Evolutionary conservation across 768 basidiomycete species (phyloP).

Genomic region (Boletus subparvulus): DNA sequence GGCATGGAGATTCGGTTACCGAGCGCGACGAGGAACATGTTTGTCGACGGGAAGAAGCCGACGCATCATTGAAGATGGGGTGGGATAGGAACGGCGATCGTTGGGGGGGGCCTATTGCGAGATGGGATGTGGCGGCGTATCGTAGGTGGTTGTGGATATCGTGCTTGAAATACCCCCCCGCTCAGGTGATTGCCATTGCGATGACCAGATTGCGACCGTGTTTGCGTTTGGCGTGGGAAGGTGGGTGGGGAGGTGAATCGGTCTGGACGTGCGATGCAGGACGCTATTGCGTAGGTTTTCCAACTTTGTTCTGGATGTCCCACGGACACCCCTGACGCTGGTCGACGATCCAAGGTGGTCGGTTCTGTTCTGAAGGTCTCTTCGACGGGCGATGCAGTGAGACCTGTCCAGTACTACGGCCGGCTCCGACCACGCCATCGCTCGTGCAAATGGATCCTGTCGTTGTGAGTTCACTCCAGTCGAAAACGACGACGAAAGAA

Average conservation of each 20-base stretch:
- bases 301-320: too few species aligned
- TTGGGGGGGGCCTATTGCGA: background rate
- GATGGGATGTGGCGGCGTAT: background rate
- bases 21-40: conserved; percentile 94
- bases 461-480: too few species aligned
- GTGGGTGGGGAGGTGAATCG: background rate
- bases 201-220: background rate
- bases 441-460: too few species aligned
- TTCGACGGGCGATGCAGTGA: too few species aligned
- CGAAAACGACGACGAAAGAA: too few species aligned
- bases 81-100: background rate
- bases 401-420: too few species aligned
- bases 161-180: conserved; percentile 15
- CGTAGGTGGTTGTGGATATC: conserved; percentile 17
- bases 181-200: conserved; percentile 3
- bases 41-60: conserved; percentile 77
- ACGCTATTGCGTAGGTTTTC: background rate
- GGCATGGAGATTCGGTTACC: conserved; percentile 86
- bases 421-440: too few species aligned
- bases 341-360: too few species aligned
- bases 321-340: too few species aligned
- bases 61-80: conserved; percentile 41
- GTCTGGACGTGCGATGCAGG: background rate
- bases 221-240: background rate
- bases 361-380: too few species aligned